Evolutionary conservation across 352 stramenopile genomes (phyloP).

Genomic region (Phytophthora boehmeriae): DNA sequence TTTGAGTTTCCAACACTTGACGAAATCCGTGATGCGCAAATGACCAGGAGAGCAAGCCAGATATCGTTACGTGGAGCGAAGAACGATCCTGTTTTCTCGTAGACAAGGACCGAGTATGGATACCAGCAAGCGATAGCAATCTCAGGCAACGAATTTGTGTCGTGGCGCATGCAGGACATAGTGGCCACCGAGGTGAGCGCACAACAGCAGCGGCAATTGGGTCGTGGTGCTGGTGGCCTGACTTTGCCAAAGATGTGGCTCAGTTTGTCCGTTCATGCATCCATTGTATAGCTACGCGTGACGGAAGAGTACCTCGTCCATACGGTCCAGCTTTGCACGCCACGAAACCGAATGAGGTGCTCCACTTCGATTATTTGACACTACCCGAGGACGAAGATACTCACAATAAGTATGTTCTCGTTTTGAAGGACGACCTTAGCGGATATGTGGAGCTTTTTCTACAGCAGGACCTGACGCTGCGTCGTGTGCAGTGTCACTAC

Average conservation of each 20-base stretch:
- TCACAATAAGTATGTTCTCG: slow-evolving; percentile 19
- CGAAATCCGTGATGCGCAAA: neutral
- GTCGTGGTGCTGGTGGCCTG: slow-evolving; percentile 21
- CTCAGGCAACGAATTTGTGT: slow-evolving; percentile 30
- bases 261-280: slow-evolving; percentile 23
- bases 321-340: slow-evolving; percentile 29
- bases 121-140: neutral
- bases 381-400: slow-evolving; percentile 16
- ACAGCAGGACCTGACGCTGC: neutral
- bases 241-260: slow-evolving; percentile 5
- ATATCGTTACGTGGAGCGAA: slow-evolving; percentile 3
- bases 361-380: slow-evolving; percentile 44
- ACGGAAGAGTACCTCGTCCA: slow-evolving; percentile 12
- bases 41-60: neutral
- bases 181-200: slow-evolving; percentile 27
- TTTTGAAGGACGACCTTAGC: slow-evolving; percentile 7
- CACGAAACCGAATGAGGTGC: slow-evolving; percentile 37
- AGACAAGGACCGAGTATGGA: slow-evolving; percentile 1
- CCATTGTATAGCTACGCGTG: slow-evolving; percentile 15
- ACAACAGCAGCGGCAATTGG: slow-evolving; percentile 12
- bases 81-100: neutral
- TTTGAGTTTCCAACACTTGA: neutral
- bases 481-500: neutral
- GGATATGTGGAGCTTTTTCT: neutral
- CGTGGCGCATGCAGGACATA: slow-evolving; percentile 21